Conservation (phyloP, 352 stramenopile genomes). For the Phytophthora citricola region DNA sequence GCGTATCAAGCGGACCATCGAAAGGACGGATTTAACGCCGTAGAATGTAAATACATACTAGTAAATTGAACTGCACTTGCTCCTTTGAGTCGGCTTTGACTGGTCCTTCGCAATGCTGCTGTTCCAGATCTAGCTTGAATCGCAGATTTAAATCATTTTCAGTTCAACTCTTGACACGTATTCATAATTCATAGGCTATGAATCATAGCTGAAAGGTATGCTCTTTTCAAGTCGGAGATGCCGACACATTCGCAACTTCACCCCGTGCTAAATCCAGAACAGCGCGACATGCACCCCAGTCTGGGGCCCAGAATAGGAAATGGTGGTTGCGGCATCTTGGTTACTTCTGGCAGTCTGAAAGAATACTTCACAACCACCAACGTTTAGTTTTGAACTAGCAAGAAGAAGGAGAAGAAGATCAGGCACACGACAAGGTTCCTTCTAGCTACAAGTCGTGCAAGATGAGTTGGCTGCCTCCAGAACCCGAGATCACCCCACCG, state of each 20-base stretch:
- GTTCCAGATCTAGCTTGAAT: too few species aligned
- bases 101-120: too few species aligned
- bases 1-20: slow-evolving; percentile 14
- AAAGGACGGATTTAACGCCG: background rate
- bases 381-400: background rate
- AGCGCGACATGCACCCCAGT: background rate
- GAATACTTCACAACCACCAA: background rate
- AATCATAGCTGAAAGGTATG: too few species aligned
- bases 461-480: slow-evolving; percentile 3
- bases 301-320: background rate
- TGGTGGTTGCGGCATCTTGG: background rate
- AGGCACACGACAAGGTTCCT: background rate
- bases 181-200: too few species aligned
- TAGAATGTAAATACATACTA: background rate
- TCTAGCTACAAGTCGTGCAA: background rate
- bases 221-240: too few species aligned
- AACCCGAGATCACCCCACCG: background rate
- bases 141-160: too few species aligned
- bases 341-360: background rate
- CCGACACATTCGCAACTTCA: too few species aligned
- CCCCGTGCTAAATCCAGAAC: background rate
- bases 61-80: background rate
- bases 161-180: too few species aligned
- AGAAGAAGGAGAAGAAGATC: background rate
- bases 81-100: too few species aligned